These are phyloP conservation scores for Antitrichia curtipendula DNA, from an alignment of 225 moss, liverwort and hornwort species.

Conservation along the genomic window DNA sequence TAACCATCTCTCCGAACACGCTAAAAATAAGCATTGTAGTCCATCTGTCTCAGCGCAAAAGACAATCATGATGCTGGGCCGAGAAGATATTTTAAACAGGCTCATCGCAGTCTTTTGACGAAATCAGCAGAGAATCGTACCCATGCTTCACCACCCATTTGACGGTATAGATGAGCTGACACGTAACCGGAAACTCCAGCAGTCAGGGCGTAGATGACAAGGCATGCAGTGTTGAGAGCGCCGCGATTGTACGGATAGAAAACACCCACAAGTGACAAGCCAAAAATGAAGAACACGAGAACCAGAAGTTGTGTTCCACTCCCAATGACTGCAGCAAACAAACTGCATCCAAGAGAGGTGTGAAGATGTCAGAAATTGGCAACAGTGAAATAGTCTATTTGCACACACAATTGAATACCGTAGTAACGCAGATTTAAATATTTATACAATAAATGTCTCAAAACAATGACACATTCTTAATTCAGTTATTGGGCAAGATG, in stretches of 20 bases:
- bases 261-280: constrained; percentile 79
- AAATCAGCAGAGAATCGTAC: constrained; percentile 13
- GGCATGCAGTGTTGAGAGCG: constrained; percentile 95
- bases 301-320: constrained; percentile 97
- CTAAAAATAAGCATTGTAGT: background rate
- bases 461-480: background rate
- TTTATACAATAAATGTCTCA: background rate
- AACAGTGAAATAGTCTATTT: background rate
- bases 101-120: background rate
- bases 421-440: background rate
- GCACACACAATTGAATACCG: background rate
- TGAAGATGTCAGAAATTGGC: background rate
- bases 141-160: constrained; percentile 95
- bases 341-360: constrained; percentile 28
- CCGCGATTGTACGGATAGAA: constrained; percentile 98
- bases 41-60: background rate
- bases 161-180: constrained; percentile 86
- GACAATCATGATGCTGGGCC: background rate
- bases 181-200: constrained; percentile 94
- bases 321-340: constrained; percentile 89
- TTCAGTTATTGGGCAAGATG: background rate
- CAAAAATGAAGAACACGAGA: constrained; percentile 84
- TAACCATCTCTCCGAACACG: background rate
- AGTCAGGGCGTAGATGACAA: constrained; percentile 94
- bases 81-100: background rate